Base-by-base conservation (phyloP, 73 alveolate species). In the Symbiodinium pilosum region DNA sequence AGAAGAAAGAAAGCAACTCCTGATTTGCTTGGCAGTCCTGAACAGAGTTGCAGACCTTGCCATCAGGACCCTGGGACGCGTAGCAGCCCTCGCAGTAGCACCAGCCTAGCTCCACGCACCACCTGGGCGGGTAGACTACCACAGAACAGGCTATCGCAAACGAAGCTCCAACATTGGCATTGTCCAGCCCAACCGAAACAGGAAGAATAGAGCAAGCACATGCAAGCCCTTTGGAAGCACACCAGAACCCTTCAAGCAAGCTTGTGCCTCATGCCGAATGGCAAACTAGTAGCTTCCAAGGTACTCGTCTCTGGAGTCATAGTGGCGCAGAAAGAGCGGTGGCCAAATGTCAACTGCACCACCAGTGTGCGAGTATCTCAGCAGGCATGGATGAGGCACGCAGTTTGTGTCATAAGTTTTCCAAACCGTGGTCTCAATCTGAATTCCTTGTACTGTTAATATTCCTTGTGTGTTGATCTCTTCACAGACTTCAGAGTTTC, bases 31-130 rank as follows among this genome's bases (percentile, higher is more conserved):
- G n/a, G n/a, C n/a, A 38, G 81, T 64, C 81, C 81, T 64, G 81
- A 18, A 64, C 81, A 34, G 38, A 64, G 18, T 64, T 28, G 38
- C 81, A 64, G 20, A 38, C 18, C 81, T 14, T 6, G 59, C 39
- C 81, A 14, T 9, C 32, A 28, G 81, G 81, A 4, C 81, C 59
- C 81, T 32, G 81, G 38, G 81, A 64, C 7, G 24, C 81, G 69
- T 30, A 24, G 64, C 96, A 91, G 40, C 75, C 87, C 34, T 69
- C 26, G 18, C 47, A 42, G 38, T 91, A 91, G 87, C 96, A 91
- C 96, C 96, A 91, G 42, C 96, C 96, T 87, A 91, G 7, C 77
- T 91, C 96, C 18, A 91, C 77, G 34, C 95, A 83, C 71, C 41
- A 26, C 43, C 68, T 18, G 4, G n/a, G n/a, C n/a, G n/a, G n/a